These are phyloP conservation scores for Adansonia digitata DNA, from an alignment of 345 rosid genomes.

Conservation along the genomic window DNA sequence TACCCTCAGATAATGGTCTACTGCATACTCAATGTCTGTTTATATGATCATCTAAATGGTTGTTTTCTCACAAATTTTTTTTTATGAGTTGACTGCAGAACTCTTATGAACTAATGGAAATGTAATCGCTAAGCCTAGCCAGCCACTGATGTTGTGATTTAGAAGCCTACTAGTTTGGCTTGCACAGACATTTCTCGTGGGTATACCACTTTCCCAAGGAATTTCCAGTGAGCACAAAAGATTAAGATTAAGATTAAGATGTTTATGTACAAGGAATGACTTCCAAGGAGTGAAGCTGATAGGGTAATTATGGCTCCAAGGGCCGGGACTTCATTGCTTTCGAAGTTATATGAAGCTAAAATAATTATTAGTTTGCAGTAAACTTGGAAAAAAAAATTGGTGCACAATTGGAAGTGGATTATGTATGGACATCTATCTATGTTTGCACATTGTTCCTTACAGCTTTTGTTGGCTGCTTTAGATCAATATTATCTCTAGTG, in stretches of 20 bases:
- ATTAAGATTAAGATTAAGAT: slow-evolving; percentile 38
- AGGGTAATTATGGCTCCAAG: slow-evolving; percentile 57
- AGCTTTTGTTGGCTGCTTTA: slow-evolving; percentile 34
- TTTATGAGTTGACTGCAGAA: slow-evolving; percentile 59
- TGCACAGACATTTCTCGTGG: slow-evolving; percentile 43
- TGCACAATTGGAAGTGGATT: slow-evolving; percentile 84
- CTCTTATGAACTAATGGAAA: slow-evolving; percentile 40
- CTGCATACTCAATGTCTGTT: no score
- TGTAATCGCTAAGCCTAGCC: slow-evolving; percentile 53
- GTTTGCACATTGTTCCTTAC: slow-evolving; percentile 35
- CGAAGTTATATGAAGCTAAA: slow-evolving; percentile 68
- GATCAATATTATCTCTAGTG: slow-evolving; percentile 38
- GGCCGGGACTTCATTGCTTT: slow-evolving; percentile 46
- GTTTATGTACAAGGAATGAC: slow-evolving; percentile 47
- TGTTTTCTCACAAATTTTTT: background rate
- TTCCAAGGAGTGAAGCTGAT: slow-evolving; percentile 47
- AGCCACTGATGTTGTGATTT: slow-evolving; percentile 63
- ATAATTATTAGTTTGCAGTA: slow-evolving; percentile 44
- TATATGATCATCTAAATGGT: background rate
- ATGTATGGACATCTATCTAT: slow-evolving; percentile 58
- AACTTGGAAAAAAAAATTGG: slow-evolving; percentile 56
- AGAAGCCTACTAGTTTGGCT: slow-evolving; percentile 64
- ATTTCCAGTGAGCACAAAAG: slow-evolving; percentile 64
- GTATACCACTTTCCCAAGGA: slow-evolving; percentile 55
- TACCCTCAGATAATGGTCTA: no score